Conservation (phyloP, 2,329 filamentous ascomycete genomes). For the Beauveria medogensis region DNA sequence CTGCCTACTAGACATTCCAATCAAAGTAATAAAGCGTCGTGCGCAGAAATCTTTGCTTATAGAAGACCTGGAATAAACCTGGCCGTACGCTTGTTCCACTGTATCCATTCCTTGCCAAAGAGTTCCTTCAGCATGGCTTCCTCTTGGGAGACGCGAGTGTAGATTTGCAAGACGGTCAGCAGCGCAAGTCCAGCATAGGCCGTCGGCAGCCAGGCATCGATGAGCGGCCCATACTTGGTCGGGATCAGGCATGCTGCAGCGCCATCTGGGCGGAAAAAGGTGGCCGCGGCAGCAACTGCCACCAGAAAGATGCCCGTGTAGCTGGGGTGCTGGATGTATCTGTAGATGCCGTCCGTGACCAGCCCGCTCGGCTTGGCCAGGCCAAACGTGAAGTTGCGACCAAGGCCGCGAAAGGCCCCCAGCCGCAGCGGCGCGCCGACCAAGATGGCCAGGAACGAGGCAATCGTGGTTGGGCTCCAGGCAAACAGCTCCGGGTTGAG, state of each 20-base stretch:
- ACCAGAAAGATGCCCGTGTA: constrained; percentile 37
- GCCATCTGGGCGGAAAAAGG: constrained; percentile 24
- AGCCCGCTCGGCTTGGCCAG: constrained; percentile 38
- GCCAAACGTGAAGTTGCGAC: constrained; percentile 45
- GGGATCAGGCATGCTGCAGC: background rate
- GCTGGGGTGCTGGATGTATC: constrained; percentile 44
- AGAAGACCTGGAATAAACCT: background rate
- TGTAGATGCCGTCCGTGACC: constrained; percentile 39
- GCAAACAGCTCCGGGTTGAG: background rate
- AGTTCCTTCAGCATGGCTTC: constrained; percentile 8
- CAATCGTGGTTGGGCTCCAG: background rate
- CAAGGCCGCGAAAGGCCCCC: constrained; percentile 35
- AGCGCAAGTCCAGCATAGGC: background rate
- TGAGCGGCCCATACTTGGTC: background rate
- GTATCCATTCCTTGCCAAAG: constrained; percentile 6
- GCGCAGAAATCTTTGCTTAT: no score
- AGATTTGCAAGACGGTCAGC: background rate
- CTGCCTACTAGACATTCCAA: no score
- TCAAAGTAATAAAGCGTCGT: no score
- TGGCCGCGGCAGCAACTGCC: constrained; percentile 19
- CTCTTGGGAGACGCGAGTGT: background rate
- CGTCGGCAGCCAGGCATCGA: background rate
- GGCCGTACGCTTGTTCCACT: background rate
- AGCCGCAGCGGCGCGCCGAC: constrained; percentile 24
- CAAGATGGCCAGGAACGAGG: constrained; percentile 14